phyloP scores from a whole-genome alignment of 257 asterid species.

The Solanum chiquidenum region DNA sequence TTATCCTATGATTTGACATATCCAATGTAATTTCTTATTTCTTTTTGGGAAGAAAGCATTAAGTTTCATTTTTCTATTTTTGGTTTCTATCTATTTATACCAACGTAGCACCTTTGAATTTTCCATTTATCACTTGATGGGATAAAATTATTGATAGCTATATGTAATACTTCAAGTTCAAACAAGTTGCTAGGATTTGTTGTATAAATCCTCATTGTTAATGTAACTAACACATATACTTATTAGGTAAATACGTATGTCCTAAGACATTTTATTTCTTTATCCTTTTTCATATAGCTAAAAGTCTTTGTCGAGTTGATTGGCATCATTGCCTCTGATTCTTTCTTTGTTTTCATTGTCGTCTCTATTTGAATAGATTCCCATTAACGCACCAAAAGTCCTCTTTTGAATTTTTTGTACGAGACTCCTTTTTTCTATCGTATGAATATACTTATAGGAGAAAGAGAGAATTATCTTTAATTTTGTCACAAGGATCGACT shows the following conservation, averaged over 20 bases:
- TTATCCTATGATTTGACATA: not conserved
- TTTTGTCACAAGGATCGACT: too few species aligned
- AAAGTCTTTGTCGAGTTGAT: not conserved
- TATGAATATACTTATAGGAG: too few species aligned
- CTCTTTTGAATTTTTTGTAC: not conserved
- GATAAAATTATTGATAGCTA: not conserved
- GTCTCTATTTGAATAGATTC: not conserved
- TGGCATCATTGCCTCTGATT: not conserved
- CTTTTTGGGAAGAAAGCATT: not conserved
- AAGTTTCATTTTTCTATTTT: not conserved
- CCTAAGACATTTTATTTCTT: not conserved
- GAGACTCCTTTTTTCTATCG: too few species aligned
- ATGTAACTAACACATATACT: not conserved
- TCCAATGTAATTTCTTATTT: not conserved
- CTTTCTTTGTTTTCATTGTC: not conserved
- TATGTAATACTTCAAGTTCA: not conserved
- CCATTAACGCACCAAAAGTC: not conserved
- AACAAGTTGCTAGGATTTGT: not conserved
- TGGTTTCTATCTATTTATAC: not conserved
- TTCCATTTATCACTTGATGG: not conserved
- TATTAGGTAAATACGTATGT: not conserved
- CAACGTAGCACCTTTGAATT: not conserved
- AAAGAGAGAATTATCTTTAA: not conserved
- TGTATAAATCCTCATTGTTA: not conserved
- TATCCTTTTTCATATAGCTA: not conserved